Conservation (phyloP, 2,329 filamentous ascomycete species). For the Cladophialophora yegresii region DNA sequence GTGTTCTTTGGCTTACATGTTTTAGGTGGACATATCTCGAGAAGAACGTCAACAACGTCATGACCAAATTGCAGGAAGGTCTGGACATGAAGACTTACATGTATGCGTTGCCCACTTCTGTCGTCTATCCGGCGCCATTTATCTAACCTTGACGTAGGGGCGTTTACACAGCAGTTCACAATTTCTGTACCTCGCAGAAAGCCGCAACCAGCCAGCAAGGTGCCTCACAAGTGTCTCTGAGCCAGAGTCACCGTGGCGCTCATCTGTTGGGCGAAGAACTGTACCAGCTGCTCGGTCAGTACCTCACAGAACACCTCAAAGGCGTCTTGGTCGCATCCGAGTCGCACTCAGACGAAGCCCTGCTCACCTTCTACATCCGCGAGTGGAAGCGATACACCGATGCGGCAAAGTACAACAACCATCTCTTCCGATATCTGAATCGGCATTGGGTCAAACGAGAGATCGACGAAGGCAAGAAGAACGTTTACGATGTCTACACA, state of each 20-base stretch:
- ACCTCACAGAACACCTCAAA: conserved; percentile 76
- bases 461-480: conserved; percentile 98
- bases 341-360: conserved; percentile 81
- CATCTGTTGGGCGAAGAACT: conserved; percentile 94
- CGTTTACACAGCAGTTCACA: conserved; percentile 75
- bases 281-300: conserved; percentile 86
- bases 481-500: conserved; percentile 97
- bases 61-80: conserved; percentile 86
- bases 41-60: conserved; percentile 84
- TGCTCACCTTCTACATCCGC: conserved; percentile 89
- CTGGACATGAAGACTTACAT: conserved; percentile 79
- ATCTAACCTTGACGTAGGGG: conserved; percentile 16
- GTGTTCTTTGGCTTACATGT: background rate
- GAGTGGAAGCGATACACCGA: conserved; percentile 97
- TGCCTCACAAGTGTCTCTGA: conserved; percentile 5
- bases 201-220: conserved; percentile 59
- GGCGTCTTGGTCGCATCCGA: conserved; percentile 71
- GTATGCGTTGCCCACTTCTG: conserved; percentile 50
- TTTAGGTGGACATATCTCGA: conserved; percentile 86
- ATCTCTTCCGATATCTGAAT: conserved; percentile 94
- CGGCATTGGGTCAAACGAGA: conserved; percentile 98
- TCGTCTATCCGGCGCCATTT: conserved; percentile 53
- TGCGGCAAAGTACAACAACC: conserved; percentile 95
- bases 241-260: conserved; percentile 49
- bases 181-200: conserved; percentile 98